A percentile compares a stretch with the other conserved stretches of the same genome.
phyloP scores from a whole-genome alignment of 208 protist species.

The Leishmania tarentolae region DNA sequence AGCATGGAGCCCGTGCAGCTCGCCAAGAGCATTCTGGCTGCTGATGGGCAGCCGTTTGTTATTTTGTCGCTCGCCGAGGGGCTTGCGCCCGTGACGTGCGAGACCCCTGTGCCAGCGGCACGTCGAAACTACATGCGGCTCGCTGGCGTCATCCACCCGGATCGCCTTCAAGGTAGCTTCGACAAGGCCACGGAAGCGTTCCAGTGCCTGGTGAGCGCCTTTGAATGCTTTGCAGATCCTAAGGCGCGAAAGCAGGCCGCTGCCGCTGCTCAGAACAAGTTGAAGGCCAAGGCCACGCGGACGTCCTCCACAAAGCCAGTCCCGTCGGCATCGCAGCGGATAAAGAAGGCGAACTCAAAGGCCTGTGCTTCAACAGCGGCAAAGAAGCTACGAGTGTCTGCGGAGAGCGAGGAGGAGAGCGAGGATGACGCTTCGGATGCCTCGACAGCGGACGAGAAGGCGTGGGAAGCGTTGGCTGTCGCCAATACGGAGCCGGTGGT shows the following conservation, averaged over 20 bases:
- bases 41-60: slow-evolving; percentile 49
- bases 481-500: slow-evolving; percentile 47
- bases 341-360: not conserved
- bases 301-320: not conserved
- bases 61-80: slow-evolving; percentile 71
- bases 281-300: not conserved
- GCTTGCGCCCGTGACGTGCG: slow-evolving; percentile 53
- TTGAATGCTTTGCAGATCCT: slow-evolving; percentile 77
- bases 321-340: slow-evolving; percentile 6
- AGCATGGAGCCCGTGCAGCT: slow-evolving; percentile 41
- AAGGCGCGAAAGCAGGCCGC: slow-evolving; percentile 51
- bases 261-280: not conserved
- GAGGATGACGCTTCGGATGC: slow-evolving; percentile 27
- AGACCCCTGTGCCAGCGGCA: slow-evolving; percentile 65
- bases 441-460: slow-evolving; percentile 25
- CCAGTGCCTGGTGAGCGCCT: slow-evolving; percentile 81
- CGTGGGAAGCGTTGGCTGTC: slow-evolving; percentile 28
- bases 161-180: slow-evolving; percentile 71
- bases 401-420: slow-evolving; percentile 14
- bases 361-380: not conserved
- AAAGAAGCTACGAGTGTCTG: slow-evolving; percentile 27
- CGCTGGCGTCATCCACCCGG: slow-evolving; percentile 75
- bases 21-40: slow-evolving; percentile 53
- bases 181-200: slow-evolving; percentile 81
- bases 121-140: slow-evolving; percentile 85